Conservation (phyloP, 2,329 filamentous ascomycete genomes). For the Aspergillus aculeatus region DNA sequence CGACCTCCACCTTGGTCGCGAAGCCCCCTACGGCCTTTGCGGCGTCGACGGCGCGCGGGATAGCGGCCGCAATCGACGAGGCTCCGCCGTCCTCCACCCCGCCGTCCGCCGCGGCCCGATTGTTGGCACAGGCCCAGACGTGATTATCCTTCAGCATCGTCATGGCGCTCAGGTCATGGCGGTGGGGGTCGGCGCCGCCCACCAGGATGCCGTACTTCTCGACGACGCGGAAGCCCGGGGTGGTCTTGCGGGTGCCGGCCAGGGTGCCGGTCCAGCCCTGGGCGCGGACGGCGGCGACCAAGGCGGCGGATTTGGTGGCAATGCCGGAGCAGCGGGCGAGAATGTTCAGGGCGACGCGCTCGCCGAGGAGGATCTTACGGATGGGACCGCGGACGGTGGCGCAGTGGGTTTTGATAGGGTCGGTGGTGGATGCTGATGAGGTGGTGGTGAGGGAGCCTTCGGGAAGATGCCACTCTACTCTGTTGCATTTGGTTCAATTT, state of each 20-base stretch:
- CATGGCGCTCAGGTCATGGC: conserved; percentile 90
- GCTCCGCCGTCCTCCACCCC: conserved; percentile 17
- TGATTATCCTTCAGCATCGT: conserved; percentile 99
- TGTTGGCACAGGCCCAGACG: conserved; percentile 76
- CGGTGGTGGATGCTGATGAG: conserved; percentile 45
- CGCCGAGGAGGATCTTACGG: conserved; percentile 80
- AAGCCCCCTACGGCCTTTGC: conserved; percentile 85
- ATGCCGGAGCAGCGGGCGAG: conserved; percentile 89
- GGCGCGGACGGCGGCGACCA: conserved; percentile 53
- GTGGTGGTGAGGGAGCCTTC: conserved; percentile 71
- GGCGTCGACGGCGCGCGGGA: conserved; percentile 78
- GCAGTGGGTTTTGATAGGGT: conserved; percentile 47
- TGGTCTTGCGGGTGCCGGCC: conserved; percentile 96
- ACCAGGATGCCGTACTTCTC: conserved; percentile 98
- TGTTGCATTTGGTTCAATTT: conserved; percentile 22
- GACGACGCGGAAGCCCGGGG: conserved; percentile 88
- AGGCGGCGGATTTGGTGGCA: conserved; percentile 60
- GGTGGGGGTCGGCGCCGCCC: conserved; percentile 85
- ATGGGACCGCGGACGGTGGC: conserved; percentile 86
- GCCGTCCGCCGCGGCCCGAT: conserved; percentile 22
- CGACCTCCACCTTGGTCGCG: conserved; percentile 90
- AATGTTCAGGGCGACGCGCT: conserved; percentile 88
- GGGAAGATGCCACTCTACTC: conserved; percentile 79
- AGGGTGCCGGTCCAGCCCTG: conserved; percentile 77
- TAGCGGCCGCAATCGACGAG: conserved; percentile 57